These are phyloP conservation scores for Paraconiothyrium brasiliense DNA, from an alignment of 2,329 filamentous ascomycete species.

Conservation along the genomic window DNA sequence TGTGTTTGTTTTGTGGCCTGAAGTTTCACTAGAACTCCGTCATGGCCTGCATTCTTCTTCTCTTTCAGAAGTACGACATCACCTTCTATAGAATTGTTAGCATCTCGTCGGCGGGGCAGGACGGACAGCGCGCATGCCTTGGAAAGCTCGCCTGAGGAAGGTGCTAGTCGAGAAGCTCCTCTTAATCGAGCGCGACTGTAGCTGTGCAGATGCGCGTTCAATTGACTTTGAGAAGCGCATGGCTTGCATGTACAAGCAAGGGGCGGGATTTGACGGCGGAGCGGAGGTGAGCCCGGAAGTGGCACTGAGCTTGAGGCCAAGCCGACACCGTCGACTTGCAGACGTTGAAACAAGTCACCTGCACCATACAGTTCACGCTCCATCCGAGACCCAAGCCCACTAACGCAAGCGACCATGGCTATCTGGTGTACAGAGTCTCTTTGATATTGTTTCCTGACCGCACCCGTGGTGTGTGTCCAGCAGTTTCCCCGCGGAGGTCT, in stretches of 20 bases:
- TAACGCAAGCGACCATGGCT: conserved; percentile 7
- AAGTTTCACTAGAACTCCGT: conserved; percentile 54
- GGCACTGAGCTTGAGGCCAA: conserved; percentile 33
- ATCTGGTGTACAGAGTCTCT: not conserved
- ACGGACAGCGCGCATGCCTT: conserved; percentile 34
- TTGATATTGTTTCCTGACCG: conserved; percentile 7
- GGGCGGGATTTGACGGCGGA: conserved; percentile 16
- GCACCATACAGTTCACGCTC: conserved; percentile 9
- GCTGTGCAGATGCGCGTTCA: conserved; percentile 16
- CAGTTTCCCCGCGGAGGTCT: conserved; percentile 22
- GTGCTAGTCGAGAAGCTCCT: conserved; percentile 33
- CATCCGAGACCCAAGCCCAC: not conserved
- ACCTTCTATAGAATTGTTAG: conserved; percentile 41
- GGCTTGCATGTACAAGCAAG: conserved; percentile 6
- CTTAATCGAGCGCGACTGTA: not conserved
- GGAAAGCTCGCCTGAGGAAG: conserved; percentile 33
- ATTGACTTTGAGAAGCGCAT: conserved; percentile 14
- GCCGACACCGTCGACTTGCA: conserved; percentile 19
- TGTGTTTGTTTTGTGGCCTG: conserved; percentile 43
- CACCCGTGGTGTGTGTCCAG: not conserved
- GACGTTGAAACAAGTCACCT: conserved; percentile 21
- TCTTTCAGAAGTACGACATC: conserved; percentile 55
- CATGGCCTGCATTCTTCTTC: conserved; percentile 45
- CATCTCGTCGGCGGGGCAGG: conserved; percentile 6
- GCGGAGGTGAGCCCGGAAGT: conserved; percentile 27